Evolutionary conservation across 352 stramenopile species (phyloP).

Genomic region (Pythium brachiatum): DNA sequence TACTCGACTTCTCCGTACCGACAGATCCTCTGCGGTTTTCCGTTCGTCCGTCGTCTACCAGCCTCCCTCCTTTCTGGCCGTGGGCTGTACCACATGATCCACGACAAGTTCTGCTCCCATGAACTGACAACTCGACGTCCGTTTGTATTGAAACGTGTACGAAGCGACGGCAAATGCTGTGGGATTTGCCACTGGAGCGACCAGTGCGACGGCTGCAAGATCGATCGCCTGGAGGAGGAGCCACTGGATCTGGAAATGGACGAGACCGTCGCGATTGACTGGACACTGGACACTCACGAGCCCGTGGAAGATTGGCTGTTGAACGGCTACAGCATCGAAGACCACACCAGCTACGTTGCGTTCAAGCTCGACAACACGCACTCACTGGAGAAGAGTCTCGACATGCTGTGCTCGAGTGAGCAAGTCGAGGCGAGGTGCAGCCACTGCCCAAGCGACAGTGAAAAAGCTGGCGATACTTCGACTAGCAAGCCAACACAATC

Average conservation of each 20-base stretch:
- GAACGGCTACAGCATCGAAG: slow-evolving; percentile 22
- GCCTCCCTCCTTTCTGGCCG: slow-evolving; percentile 27
- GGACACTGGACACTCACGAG: slow-evolving; percentile 29
- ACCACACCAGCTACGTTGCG: slow-evolving; percentile 39
- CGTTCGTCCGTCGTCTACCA: slow-evolving; percentile 31
- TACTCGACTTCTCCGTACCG: slow-evolving; percentile 44
- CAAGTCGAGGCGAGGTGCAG: slow-evolving; percentile 41
- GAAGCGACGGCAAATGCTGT: slow-evolving; percentile 44
- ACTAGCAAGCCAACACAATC: slow-evolving; percentile 5
- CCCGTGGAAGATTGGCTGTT: slow-evolving; percentile 24
- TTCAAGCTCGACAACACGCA: slow-evolving; percentile 31
- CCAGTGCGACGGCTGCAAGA: slow-evolving; percentile 47
- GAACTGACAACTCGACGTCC: background rate
- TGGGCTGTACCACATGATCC: slow-evolving; percentile 31
- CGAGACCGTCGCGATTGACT: slow-evolving; percentile 70
- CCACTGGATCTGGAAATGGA: slow-evolving; percentile 42
- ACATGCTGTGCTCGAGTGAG: slow-evolving; percentile 47
- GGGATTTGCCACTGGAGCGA: slow-evolving; percentile 50
- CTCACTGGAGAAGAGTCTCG: slow-evolving; percentile 39
- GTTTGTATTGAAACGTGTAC: slow-evolving; percentile 51
- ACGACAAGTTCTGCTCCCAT: slow-evolving; percentile 13
- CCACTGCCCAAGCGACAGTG: slow-evolving; percentile 25
- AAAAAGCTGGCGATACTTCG: slow-evolving; percentile 31
- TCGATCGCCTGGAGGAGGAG: slow-evolving; percentile 30
- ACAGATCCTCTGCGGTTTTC: slow-evolving; percentile 33